These are phyloP conservation scores for Solanum piurae DNA, from an alignment of 257 asterid species.

Conservation along the genomic window DNA sequence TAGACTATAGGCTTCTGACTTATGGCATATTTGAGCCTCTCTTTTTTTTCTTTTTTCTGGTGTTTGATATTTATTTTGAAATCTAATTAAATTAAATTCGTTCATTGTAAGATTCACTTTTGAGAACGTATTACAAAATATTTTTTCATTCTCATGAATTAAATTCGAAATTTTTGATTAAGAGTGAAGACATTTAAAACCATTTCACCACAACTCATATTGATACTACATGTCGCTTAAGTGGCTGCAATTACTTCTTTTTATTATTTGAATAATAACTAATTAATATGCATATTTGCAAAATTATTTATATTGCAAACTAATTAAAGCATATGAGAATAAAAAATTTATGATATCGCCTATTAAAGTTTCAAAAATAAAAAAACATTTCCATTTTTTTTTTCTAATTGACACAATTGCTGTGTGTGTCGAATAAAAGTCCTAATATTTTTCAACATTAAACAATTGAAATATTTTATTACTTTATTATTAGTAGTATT, in stretches of 20 bases:
- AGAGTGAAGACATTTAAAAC: no score
- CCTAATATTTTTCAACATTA: background rate
- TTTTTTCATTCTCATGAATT: background rate
- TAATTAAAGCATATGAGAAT: background rate
- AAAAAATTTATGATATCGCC: background rate
- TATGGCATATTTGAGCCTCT: background rate
- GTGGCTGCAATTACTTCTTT: background rate
- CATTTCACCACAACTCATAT: background rate
- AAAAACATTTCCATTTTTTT: background rate
- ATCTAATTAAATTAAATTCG: background rate
- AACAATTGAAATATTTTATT: background rate
- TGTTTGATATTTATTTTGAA: background rate
- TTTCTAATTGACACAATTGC: background rate
- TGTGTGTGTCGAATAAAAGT: background rate
- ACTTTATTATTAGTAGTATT: no score
- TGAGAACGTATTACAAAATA: no score
- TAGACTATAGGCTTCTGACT: background rate
- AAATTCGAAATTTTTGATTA: background rate
- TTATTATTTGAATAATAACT: background rate
- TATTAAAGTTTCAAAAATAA: background rate
- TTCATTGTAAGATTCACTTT: background rate
- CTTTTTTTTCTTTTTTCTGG: fast-evolving
- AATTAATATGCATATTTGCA: background rate
- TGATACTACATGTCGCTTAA: background rate
- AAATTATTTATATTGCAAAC: background rate